phyloP scores from a whole-genome alignment of 1,284 basidiomycete species.

The Ganoderma boninense region DNA sequence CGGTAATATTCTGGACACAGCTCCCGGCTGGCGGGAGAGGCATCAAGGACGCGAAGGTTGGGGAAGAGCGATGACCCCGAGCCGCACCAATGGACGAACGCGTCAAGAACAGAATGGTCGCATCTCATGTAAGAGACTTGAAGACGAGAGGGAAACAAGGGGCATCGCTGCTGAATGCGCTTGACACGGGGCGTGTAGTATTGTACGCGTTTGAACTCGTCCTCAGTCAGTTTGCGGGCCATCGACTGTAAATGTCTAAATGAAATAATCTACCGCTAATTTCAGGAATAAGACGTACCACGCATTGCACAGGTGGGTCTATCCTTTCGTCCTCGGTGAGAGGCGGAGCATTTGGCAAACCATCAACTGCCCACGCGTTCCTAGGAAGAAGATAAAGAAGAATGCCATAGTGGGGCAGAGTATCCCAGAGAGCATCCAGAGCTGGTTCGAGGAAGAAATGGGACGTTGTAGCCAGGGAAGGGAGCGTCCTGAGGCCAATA shows the following conservation, averaged over 20 bases:
- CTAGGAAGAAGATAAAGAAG: neutral
- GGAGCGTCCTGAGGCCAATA: neutral
- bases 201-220: neutral
- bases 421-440: no score
- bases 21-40: neutral
- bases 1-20: neutral
- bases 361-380: neutral
- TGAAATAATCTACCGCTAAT: neutral
- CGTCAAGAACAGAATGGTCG: neutral
- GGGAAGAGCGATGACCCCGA: neutral
- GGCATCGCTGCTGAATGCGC: neutral
- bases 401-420: no score
- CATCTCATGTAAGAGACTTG: no score
- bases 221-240: neutral
- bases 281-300: neutral
- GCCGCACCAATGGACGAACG: neutral
- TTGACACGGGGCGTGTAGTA: constrained; percentile 4
- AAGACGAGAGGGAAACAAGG: neutral
- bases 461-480: neutral
- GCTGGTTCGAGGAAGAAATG: no score
- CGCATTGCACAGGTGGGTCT: neutral
- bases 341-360: no score
- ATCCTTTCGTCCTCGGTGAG: no score
- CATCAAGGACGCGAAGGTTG: neutral
- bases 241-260: neutral